These are phyloP conservation scores for Colletotrichum chrysophilum DNA, from an alignment of 2,329 filamentous ascomycete species.

Conservation along the genomic window DNA sequence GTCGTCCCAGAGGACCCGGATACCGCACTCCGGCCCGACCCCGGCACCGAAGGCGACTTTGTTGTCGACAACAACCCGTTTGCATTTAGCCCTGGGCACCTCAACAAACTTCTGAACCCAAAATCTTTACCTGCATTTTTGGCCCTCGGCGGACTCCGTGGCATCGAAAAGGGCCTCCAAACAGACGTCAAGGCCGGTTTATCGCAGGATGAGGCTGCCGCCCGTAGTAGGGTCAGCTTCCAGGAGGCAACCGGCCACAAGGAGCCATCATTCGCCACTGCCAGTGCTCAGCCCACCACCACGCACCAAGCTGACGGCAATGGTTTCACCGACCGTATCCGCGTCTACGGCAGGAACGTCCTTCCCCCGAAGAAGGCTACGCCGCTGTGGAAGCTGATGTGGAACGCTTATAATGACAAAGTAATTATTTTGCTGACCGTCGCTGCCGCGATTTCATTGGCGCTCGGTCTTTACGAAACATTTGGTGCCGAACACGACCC, in stretches of 20 bases:
- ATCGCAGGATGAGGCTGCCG: constrained; percentile 67
- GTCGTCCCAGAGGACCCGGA: constrained; percentile 34
- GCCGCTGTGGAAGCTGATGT: constrained; percentile 65
- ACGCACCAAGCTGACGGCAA: constrained; percentile 6
- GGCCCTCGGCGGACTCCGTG: constrained; percentile 71
- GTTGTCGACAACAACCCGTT: constrained; percentile 77
- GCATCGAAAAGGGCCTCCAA: constrained; percentile 73
- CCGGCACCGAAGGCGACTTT: constrained; percentile 74
- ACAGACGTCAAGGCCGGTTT: constrained; percentile 68
- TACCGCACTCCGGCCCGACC: constrained; percentile 69
- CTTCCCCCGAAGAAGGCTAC: constrained; percentile 69
- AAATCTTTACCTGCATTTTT: constrained; percentile 75
- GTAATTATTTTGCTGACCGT: constrained; percentile 70
- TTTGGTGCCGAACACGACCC: constrained; percentile 53
- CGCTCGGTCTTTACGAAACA: constrained; percentile 71
- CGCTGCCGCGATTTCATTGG: constrained; percentile 69
- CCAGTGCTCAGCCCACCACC: not conserved
- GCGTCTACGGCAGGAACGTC: constrained; percentile 64
- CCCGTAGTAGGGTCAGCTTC: constrained; percentile 71
- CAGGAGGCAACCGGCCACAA: constrained; percentile 60
- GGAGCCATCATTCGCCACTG: not conserved
- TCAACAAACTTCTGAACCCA: constrained; percentile 77
- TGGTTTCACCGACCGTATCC: constrained; percentile 53
- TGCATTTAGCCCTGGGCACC: constrained; percentile 74
- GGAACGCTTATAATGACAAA: constrained; percentile 73